phyloP scores from a whole-genome alignment of 306 rosid species.

The Elaeagnus macrophylla region DNA sequence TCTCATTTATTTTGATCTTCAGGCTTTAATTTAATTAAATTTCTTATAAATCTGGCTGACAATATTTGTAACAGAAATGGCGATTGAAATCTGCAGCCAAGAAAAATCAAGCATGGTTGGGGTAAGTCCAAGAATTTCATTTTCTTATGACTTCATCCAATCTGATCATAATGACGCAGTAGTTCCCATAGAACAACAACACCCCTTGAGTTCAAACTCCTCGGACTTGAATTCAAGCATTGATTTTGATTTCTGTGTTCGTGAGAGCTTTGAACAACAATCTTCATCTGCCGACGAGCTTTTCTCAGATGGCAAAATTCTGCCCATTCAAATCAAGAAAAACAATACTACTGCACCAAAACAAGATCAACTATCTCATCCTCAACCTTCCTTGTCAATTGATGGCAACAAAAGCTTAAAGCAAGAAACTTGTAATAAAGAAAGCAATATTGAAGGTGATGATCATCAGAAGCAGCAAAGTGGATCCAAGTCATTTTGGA shows the following conservation, averaged over 20 bases:
- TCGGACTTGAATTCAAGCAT: slow-evolving; percentile 44
- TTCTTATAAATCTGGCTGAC: too few species aligned
- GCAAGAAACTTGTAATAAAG: slow-evolving; percentile 26
- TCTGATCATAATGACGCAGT: slow-evolving; percentile 42
- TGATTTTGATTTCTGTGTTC: slow-evolving; percentile 74
- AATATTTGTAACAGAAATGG: slow-evolving; percentile 29
- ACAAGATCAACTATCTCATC: not conserved
- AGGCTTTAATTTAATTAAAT: too few species aligned
- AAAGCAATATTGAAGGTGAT: slow-evolving; percentile 16
- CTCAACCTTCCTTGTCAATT: slow-evolving; percentile 10
- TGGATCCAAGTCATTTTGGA: slow-evolving; percentile 57
- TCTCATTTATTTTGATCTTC: too few species aligned
- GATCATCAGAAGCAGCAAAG: slow-evolving; percentile 44
- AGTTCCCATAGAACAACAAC: slow-evolving; percentile 29
- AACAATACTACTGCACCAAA: slow-evolving; percentile 15
- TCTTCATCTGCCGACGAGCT: slow-evolving; percentile 86
- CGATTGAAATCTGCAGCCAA: slow-evolving; percentile 34
- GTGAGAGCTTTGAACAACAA: slow-evolving; percentile 43
- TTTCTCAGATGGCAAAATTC: slow-evolving; percentile 64
- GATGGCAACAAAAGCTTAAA: slow-evolving; percentile 19
- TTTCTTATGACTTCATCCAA: slow-evolving; percentile 67
- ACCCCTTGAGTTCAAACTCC: slow-evolving; percentile 55
- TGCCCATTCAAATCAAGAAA: slow-evolving; percentile 63
- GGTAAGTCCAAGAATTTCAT: slow-evolving; percentile 69
- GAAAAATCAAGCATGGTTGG: slow-evolving; percentile 9